Base-by-base conservation (phyloP, 2,329 filamentous ascomycete genomes). In the Colletotrichum sansevieriae region DNA sequence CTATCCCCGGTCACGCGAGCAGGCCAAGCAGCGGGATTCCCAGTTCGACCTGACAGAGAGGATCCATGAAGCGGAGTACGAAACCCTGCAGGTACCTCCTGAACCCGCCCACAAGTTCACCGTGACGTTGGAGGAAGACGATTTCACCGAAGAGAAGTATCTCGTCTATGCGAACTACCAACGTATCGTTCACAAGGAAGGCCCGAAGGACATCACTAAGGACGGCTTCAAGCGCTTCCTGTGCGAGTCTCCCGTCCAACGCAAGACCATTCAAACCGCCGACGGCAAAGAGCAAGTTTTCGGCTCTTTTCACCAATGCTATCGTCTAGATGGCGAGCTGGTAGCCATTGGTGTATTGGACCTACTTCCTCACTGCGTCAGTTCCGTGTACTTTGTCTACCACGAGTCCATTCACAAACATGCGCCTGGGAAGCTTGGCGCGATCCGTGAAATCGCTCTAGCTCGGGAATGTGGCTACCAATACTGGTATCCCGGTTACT, bases 301-400 rank as follows among this genome's bases (percentile, higher is more conserved):
- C 0, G 93, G 93, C 15, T 93, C 92, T 2, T 95, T 88, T 73
- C 93, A 96, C 74, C 92, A 95, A 76, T 94, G 92, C 80, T 95
- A 95, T 76, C 86, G 92, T 35, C 82, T 96, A 3, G 91, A 96
- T 74, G 92, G 92, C 22, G 84, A 88, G 57, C 83, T 96, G 13
- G 88, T 95, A 25, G 93, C 93, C 2, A 86, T 96, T 71, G 90
- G 90, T 0, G 91, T 96, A 1, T 81, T 96, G 5, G 93, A 96
- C 75, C 83, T 96, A 9, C 82, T 96, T 1, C 93, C 93, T 0
- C 83, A 93, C 66, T 90, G 88, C 72, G 91, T 96, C 57, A 95
- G 92, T 73, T 91, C 91, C 4, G 93, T 96, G 11, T 96, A 96
- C 79, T 93, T 96, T 76, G 80, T 96, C 70, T 96, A 96, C 75